phyloP scores from a whole-genome alignment of 2,329 filamentous ascomycete genomes.

The Gremmenia infestans region DNA sequence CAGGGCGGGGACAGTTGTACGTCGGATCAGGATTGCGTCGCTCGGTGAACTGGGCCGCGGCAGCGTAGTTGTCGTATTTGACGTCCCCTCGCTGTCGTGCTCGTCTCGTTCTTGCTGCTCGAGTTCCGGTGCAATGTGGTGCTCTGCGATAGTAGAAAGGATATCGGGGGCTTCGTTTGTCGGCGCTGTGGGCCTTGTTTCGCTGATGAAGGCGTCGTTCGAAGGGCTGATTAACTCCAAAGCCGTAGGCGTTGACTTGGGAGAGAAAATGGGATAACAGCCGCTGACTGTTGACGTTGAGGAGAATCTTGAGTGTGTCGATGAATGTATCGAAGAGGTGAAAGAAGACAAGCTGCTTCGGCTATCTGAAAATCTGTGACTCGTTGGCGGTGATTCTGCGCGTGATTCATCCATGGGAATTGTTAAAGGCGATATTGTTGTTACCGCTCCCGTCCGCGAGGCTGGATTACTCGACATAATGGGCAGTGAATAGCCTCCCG shows the following conservation, averaged over 20 bases:
- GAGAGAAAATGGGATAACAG: constrained; percentile 7
- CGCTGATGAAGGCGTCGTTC: neutral
- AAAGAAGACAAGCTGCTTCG: constrained; percentile 31
- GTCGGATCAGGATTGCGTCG: constrained; percentile 31
- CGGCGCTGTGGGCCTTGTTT: neutral
- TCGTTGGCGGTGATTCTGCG: constrained; percentile 19
- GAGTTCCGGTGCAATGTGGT: constrained; percentile 9
- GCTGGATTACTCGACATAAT: constrained; percentile 21
- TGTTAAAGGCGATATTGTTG: constrained; percentile 8
- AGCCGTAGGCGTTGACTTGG: constrained; percentile 3
- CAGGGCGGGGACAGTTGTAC: constrained; percentile 20
- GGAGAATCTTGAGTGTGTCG: constrained; percentile 30
- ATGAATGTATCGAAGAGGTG: constrained; percentile 28
- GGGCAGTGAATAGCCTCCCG: constrained; percentile 33
- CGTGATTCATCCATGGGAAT: constrained; percentile 22
- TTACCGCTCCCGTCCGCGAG: constrained; percentile 5
- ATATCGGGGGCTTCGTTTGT: constrained; percentile 17
- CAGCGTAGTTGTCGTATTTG: neutral
- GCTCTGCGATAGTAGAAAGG: constrained; percentile 24
- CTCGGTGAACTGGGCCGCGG: constrained; percentile 29
- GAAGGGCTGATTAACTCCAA: constrained; percentile 3
- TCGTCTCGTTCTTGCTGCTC: neutral
- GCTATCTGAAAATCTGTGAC: constrained; percentile 32
- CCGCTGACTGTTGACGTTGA: constrained; percentile 30
- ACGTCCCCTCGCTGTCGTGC: neutral